Conservation (phyloP, 192 early-diverging fungal genomes). For the Rhizophagus clarus region DNA sequence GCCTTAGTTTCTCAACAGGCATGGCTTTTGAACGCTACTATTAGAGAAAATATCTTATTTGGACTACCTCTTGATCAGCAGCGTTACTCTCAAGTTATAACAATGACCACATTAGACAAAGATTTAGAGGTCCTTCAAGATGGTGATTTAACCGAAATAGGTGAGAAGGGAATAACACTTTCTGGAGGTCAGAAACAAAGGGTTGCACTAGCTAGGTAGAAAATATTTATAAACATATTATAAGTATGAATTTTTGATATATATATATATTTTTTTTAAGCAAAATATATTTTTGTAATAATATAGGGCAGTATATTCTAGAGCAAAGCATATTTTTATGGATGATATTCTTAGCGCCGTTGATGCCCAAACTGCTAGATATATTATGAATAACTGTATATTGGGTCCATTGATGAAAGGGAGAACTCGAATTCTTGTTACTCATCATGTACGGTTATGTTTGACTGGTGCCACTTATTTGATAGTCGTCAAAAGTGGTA, state of each 20-base stretch:
- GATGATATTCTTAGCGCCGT: constrained; percentile 95
- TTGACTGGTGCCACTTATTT: constrained; percentile 5
- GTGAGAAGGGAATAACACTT: constrained; percentile 87
- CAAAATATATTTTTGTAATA: not conserved
- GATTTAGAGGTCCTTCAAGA: constrained; percentile 85
- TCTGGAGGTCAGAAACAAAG: constrained; percentile 90
- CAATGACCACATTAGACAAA: constrained; percentile 77
- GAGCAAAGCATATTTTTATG: constrained; percentile 64
- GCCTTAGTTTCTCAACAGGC: constrained; percentile 80
- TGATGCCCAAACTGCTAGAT: constrained; percentile 90
- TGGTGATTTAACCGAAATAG: constrained; percentile 92
- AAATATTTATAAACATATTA: not conserved
- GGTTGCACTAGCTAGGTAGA: constrained; percentile 61
- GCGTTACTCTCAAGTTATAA: constrained; percentile 54
- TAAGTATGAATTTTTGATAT: not conserved
- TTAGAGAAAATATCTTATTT: constrained; percentile 65
- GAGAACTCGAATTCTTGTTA: constrained; percentile 87
- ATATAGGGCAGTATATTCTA: constrained; percentile 75
- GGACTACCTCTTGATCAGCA: constrained; percentile 76
- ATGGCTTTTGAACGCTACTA: constrained; percentile 61
- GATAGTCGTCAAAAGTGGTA: constrained; percentile 4
- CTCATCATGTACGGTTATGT: constrained; percentile 73
- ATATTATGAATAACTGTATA: constrained; percentile 77
- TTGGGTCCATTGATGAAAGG: constrained; percentile 70
- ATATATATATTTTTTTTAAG: not conserved